These are phyloP conservation scores for Flaveria linearis DNA, from an alignment of 129 eudicot genomes.

Conservation along the genomic window DNA sequence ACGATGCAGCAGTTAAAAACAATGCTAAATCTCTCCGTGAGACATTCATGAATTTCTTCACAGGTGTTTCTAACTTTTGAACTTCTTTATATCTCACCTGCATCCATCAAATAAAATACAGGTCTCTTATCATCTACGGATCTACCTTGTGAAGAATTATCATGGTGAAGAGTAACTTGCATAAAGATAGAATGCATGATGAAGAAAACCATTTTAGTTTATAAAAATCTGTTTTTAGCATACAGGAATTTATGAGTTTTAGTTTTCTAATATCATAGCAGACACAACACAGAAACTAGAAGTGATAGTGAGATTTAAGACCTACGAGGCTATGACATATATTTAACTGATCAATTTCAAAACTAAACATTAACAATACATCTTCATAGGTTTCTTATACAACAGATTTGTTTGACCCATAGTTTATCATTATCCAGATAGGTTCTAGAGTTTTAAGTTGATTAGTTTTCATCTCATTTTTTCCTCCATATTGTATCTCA, in stretches of 20 bases:
- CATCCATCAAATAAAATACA: slow-evolving; percentile 8
- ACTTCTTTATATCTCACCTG: slow-evolving; percentile 48
- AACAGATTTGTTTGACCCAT: no score
- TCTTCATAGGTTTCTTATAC: no score
- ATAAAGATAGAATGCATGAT: background rate
- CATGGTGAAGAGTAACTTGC: background rate
- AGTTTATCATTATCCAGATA: no score
- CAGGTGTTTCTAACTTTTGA: slow-evolving; percentile 29
- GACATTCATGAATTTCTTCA: slow-evolving; percentile 20
- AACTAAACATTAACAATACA: background rate
- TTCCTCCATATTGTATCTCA: no score
- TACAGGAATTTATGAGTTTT: background rate
- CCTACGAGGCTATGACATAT: background rate
- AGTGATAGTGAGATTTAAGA: background rate
- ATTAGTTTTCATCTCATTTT: no score
- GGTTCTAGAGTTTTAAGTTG: no score
- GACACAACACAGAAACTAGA: background rate
- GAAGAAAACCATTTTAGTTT: background rate
- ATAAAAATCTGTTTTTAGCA: background rate
- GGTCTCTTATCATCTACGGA: no score
- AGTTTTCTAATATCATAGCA: background rate
- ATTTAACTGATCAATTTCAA: background rate
- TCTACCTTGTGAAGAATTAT: background rate
- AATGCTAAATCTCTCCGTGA: slow-evolving; percentile 56
- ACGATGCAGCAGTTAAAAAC: slow-evolving; percentile 48